phyloP scores from a whole-genome alignment of 768 basidiomycete species.

The Candolleomyces efflorescens region DNA sequence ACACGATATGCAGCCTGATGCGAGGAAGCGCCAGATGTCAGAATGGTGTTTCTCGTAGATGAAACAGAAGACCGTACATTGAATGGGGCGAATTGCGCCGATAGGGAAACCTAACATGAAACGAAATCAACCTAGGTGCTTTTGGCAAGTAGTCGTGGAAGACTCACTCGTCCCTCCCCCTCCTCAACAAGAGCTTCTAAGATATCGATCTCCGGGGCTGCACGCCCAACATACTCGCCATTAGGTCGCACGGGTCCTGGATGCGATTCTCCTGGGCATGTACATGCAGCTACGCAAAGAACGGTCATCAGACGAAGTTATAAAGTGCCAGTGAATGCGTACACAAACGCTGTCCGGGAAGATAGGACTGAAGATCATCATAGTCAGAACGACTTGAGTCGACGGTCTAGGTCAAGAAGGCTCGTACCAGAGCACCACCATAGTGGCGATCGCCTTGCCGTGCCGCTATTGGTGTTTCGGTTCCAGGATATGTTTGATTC shows the following conservation, averaged over 20 bases:
- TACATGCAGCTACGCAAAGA: slow-evolving; percentile 26
- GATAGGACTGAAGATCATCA: slow-evolving; percentile 47
- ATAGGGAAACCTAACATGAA: slow-evolving; percentile 40
- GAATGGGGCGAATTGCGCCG: slow-evolving; percentile 35
- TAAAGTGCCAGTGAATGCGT: background rate
- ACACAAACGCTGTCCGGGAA: slow-evolving; percentile 55
- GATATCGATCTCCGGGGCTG: slow-evolving; percentile 66
- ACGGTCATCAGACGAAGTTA: background rate
- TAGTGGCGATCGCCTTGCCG: slow-evolving; percentile 35
- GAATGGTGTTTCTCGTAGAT: background rate
- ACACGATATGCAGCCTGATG: slow-evolving; percentile 37
- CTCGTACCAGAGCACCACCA: slow-evolving; percentile 30
- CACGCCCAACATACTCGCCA: slow-evolving; percentile 53
- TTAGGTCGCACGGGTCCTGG: slow-evolving; percentile 36
- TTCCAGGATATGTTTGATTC: slow-evolving; percentile 71
- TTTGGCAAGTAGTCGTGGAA: background rate
- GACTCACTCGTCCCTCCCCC: slow-evolving; percentile 22
- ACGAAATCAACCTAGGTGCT: background rate
- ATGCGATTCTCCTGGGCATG: slow-evolving; percentile 38
- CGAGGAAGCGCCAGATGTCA: background rate
- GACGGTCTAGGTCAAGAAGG: background rate
- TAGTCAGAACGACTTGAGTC: background rate
- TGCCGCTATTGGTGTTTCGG: slow-evolving; percentile 40
- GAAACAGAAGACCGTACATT: slow-evolving; percentile 3
- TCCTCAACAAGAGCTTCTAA: slow-evolving; percentile 47